Conservation (phyloP, 2,329 filamentous ascomycete genomes). For the Colletotrichum sidae region DNA sequence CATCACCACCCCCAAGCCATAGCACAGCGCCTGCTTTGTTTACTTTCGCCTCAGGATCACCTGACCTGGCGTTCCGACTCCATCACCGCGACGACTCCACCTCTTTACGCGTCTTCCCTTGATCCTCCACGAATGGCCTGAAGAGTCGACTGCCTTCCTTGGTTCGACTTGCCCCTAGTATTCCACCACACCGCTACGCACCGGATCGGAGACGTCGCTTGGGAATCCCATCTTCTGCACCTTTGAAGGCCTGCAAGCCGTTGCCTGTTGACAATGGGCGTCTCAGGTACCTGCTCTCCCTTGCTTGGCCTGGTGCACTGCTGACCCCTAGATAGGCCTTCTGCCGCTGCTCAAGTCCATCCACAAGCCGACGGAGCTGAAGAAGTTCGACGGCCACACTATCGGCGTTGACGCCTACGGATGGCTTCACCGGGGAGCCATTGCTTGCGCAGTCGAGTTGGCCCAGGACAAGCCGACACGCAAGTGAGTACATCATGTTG, state of each 20-base stretch:
- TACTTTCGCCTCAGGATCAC: slow-evolving; percentile 35
- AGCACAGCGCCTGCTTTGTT: slow-evolving; percentile 30
- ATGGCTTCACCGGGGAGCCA: slow-evolving; percentile 95
- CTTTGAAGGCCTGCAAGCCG: slow-evolving; percentile 17
- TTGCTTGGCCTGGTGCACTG: slow-evolving; percentile 16
- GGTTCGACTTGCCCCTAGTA: slow-evolving; percentile 13
- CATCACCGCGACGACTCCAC: slow-evolving; percentile 15
- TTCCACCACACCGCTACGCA: neutral
- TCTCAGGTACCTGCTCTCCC: slow-evolving; percentile 37
- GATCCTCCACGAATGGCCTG: slow-evolving; percentile 27
- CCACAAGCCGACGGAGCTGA: slow-evolving; percentile 87
- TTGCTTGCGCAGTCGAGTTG: slow-evolving; percentile 90
- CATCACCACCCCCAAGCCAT: neutral
- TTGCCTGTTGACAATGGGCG: slow-evolving; percentile 37
- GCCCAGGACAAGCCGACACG: slow-evolving; percentile 88
- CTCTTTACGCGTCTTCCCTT: slow-evolving; percentile 22
- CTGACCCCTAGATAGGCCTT: slow-evolving; percentile 69
- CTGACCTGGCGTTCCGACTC: slow-evolving; percentile 32
- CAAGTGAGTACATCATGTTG: slow-evolving; percentile 68
- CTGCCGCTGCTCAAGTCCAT: slow-evolving; percentile 96
- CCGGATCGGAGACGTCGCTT: slow-evolving; percentile 16
- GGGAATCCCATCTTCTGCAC: neutral
- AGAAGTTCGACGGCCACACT: slow-evolving; percentile 87
- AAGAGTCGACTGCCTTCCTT: slow-evolving; percentile 12
- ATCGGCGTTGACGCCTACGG: slow-evolving; percentile 97